A percentile compares a stretch with the other conserved stretches of the same genome.
Evolutionary conservation across 2,329 filamentous ascomycete species (phyloP).

Genomic region (Akanthomyces dipterigenus): DNA sequence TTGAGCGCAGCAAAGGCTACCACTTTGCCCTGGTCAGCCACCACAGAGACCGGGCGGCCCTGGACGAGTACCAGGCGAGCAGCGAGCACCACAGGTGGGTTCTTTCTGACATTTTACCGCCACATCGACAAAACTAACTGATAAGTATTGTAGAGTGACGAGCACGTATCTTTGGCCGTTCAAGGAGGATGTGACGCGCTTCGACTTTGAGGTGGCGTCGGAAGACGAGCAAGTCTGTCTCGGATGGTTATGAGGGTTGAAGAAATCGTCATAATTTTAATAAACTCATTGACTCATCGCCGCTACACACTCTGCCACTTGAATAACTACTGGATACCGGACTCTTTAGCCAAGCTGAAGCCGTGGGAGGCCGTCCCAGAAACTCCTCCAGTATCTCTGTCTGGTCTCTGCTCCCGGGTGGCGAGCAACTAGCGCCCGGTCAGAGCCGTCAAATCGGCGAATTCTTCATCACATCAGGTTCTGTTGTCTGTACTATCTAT

Average conservation of each 20-base stretch:
- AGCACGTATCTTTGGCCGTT: constrained; percentile 44
- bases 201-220: constrained; percentile 45
- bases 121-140: too few relatives aligned
- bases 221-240: constrained; percentile 28
- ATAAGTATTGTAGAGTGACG: constrained; percentile 35
- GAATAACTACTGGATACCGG: not conserved
- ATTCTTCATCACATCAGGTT: not conserved
- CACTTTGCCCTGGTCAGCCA: constrained; percentile 46
- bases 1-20: constrained; percentile 46
- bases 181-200: constrained; percentile 45
- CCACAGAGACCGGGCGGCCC: constrained; percentile 36
- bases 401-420: constrained; percentile 17
- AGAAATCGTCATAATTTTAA: not conserved
- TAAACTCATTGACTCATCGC: not conserved
- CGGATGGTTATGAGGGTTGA: not conserved
- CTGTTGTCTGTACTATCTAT: too few relatives aligned
- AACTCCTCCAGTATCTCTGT: constrained; percentile 19
- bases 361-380: constrained; percentile 17
- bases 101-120: too few relatives aligned
- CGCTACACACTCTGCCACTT: not conserved
- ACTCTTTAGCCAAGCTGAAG: constrained; percentile 6
- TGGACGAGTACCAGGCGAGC: constrained; percentile 46
- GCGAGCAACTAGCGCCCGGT: not conserved
- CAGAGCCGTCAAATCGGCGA: not conserved
- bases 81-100: constrained; percentile 42